Base-by-base conservation (phyloP, 2,329 filamentous ascomycete genomes). In the Venturia carpophila region DNA sequence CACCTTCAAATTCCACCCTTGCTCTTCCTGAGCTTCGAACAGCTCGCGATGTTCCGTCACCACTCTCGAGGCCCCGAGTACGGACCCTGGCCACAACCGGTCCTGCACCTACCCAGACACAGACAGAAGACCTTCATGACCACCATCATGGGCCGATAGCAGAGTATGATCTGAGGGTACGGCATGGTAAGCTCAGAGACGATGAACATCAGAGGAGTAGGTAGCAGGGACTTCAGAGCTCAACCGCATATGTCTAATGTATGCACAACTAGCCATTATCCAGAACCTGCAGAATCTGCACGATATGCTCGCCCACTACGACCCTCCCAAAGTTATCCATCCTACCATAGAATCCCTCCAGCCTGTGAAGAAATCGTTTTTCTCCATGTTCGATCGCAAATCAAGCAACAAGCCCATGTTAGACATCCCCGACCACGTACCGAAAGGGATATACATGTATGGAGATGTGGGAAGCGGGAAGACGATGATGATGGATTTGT, bases 401-500 rank as follows among this genome's bases (percentile, higher is more conserved):
- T 76, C 70, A 66, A 74, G 70, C 68, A 75, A 70, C 69, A 77
- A 70, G 65, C 75, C 66, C 68, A 75, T 69, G 5, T 72, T 78
- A 66, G 75, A 80, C 3, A 89, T 95, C 27, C 87, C 91, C 0
- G 76, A 82, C n/a, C 82, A 88, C 68, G 80, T 97, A 0, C 94
- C 94, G 0, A 89, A 91, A 69, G 94, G 94, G 0, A 78, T 99
- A 41, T 99, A 99, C 76, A 88, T 99, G 75, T 97, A 90, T 72
- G 94, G 94, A 66, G 94, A 99, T 74, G 94, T 99, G 1, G 94
- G 94, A 49, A 95, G 91, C 71, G 94, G 94, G 68, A 99, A 99
- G 82, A 99, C 94, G 2, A 99, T 99, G 94, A 82, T 99, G 73
- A 99, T 99, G 94, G 93, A 99, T 74, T 81, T 99, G 62, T 97